Percentiles rank a stretch among this genome's conserved stretches.
Evolutionary conservation across 2,329 filamentous ascomycete genomes (phyloP).

Genomic region (Cytospora mali): DNA sequence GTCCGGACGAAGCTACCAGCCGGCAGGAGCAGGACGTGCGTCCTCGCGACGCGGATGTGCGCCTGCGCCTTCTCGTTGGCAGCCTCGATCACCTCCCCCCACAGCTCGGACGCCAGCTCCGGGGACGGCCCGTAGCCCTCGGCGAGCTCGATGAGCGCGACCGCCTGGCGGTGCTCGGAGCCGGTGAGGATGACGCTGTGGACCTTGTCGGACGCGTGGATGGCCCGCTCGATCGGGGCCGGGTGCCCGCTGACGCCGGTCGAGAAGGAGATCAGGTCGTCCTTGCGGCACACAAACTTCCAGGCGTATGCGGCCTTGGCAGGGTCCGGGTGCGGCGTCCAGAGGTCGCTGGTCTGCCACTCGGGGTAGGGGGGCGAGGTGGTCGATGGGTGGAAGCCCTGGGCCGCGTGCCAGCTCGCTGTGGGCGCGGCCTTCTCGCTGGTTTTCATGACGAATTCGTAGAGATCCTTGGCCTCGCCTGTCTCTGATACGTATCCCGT

Average conservation of each 20-base stretch:
- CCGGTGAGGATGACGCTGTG: constrained; percentile 29
- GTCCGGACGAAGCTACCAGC: constrained; percentile 27
- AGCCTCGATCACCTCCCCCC: constrained; percentile 28
- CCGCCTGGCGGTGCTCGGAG: constrained; percentile 27
- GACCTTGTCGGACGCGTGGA: constrained; percentile 21
- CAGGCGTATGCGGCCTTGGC: constrained; percentile 29
- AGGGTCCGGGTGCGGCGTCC: constrained; percentile 32
- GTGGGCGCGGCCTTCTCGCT: constrained; percentile 23
- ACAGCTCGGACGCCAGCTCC: constrained; percentile 24
- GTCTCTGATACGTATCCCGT: constrained; percentile 26
- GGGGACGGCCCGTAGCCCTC: constrained; percentile 11
- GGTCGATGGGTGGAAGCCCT: constrained; percentile 19
- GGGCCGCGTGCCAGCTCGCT: constrained; percentile 28
- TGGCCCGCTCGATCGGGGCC: constrained; percentile 27
- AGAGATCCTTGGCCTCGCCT: constrained; percentile 21
- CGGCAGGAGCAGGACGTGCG: constrained; percentile 30
- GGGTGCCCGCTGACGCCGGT: constrained; percentile 31
- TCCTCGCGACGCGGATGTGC: constrained; percentile 29
- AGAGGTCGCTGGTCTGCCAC: constrained; percentile 30
- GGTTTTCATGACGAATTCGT: constrained; percentile 30
- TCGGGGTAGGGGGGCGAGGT: constrained; percentile 27
- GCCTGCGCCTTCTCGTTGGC: constrained; percentile 28
- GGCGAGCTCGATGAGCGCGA: constrained; percentile 30
- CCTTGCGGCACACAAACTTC: constrained; percentile 32
- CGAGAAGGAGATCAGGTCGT: constrained; percentile 33